Evolutionary conservation across 495 filamentous ascomycete species (phyloP), one percentile per base, ranked within the genome.

Genomic region (Lasiosphaeria miniovina): DNA sequence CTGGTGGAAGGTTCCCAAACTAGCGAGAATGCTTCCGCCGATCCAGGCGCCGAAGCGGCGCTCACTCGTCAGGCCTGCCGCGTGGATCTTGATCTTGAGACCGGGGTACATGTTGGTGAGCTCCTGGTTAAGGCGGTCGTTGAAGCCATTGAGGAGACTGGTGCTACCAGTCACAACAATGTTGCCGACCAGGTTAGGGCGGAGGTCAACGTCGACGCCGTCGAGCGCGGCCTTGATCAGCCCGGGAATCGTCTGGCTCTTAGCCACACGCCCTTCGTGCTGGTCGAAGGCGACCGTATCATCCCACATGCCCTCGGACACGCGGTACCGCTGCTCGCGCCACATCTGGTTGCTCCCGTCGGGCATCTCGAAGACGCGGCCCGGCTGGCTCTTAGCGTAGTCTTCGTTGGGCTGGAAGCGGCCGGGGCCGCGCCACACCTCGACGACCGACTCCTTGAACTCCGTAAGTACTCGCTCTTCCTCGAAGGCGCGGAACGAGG

Each of bases 1-100:
- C 70, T 97, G 93, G 78, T 99, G 94, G 74, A 99, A 99, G n/a
- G 91, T 96, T 8, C 95, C 95, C 78, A 99, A 73, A 75, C 92
- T 96, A 3, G 89, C 93, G 66, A 98, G 77, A 64, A 99, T 97
- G 77, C 92, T 96, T 12, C 94, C 94, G 32, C 94, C 94, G 62
- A 99, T 89, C 95, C 95, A 99, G 35, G 88, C 86, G 11, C 89
- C 92, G 73, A 93, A 98, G 58, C 88, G 85, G 53, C 94, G 77
- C 82, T 99, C 94, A 11, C 86, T 85, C 0, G 86, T 88, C 65
- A 91, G 85, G n/a, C 90, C 89, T 11, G 92, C 85, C 4, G 93
- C 90, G 35, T 89, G 86, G 45, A 98, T 82, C 71, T 90, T 86
- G 54, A 98, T 90, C 58, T 89, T 82, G 14, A 90, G 85, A 3